Conservation (phyloP, 352 stramenopile genomes). For the Globisporangium rhizosaccharum region DNA sequence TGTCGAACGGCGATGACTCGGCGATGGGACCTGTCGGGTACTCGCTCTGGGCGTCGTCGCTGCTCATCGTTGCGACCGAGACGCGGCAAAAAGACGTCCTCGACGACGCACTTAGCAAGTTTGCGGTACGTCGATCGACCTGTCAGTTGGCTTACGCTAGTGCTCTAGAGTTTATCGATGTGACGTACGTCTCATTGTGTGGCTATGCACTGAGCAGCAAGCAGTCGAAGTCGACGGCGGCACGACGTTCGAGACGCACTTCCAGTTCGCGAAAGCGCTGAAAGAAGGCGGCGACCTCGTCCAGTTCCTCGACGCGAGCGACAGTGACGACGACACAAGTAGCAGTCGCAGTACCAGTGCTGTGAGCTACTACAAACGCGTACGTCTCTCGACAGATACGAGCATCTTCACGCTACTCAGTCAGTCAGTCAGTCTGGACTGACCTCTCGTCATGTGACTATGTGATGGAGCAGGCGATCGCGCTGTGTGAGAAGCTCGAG, state of each 20-base stretch:
- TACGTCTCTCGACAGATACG: neutral
- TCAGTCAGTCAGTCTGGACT: neutral
- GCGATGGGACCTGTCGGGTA: constrained; percentile 73
- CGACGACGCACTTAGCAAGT: constrained; percentile 55
- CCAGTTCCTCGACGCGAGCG: constrained; percentile 35
- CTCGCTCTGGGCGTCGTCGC: constrained; percentile 70
- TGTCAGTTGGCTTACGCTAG: neutral
- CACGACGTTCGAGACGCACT: constrained; percentile 77
- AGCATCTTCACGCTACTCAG: too few species aligned
- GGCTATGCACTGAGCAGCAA: constrained; percentile 19
- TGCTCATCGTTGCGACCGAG: constrained; percentile 75
- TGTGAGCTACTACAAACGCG: constrained; percentile 17
- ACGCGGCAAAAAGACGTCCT: constrained; percentile 49
- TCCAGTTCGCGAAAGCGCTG: constrained; percentile 76
- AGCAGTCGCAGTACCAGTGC: constrained; percentile 1
- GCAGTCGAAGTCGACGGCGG: constrained; percentile 76
- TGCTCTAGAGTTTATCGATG: neutral
- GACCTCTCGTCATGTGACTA: neutral
- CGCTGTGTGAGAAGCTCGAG: constrained; percentile 27
- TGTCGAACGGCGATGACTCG: constrained; percentile 41
- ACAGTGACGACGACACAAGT: constrained; percentile 3
- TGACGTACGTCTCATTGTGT: neutral
- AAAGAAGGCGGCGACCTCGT: constrained; percentile 67
- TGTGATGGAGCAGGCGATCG: constrained; percentile 11
- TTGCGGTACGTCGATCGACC: constrained; percentile 22